These are phyloP conservation scores for Oligophagozyma castellii DNA, from an alignment of 1,139 yeast species.

Conservation along the genomic window DNA sequence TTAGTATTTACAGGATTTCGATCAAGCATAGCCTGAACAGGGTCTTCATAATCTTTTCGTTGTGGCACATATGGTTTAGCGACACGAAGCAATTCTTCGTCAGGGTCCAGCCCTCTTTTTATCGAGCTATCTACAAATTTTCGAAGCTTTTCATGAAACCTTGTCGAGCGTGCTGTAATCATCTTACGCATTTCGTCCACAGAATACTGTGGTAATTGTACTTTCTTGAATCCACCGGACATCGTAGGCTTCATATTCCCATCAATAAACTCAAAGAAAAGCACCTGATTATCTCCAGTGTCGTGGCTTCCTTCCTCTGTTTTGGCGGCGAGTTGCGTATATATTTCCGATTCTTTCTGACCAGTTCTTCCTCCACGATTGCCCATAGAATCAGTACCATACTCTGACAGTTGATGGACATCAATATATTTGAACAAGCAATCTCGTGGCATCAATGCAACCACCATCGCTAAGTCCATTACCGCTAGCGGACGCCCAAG, in stretches of 20 bases:
- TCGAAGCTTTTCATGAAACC: constrained; percentile 35
- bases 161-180: constrained; percentile 43
- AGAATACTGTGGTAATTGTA: constrained; percentile 32
- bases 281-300: constrained; percentile 32
- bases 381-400: constrained; percentile 35
- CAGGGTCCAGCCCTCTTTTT: constrained; percentile 27
- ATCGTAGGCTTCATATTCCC: constrained; percentile 37
- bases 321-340: constrained; percentile 26
- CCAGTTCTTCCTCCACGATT: constrained; percentile 32
- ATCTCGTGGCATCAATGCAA: constrained; percentile 52
- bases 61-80: constrained; percentile 36
- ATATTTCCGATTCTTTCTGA: constrained; percentile 38
- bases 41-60: constrained; percentile 33
- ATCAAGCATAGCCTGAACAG: constrained; percentile 36
- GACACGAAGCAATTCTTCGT: constrained; percentile 24
- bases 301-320: constrained; percentile 23
- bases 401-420: constrained; percentile 46
- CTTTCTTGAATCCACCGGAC: constrained; percentile 24
- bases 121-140: constrained; percentile 28
- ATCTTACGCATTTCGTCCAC: constrained; percentile 42
- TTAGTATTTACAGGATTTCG: constrained; percentile 7
- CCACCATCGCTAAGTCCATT: constrained; percentile 51
- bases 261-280: constrained; percentile 70
- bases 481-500: constrained; percentile 27
- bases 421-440: constrained; percentile 62